Evolutionary conservation across 495 filamentous ascomycete genomes (phyloP).

Genomic region (Melanomma pulvis-pyrius): DNA sequence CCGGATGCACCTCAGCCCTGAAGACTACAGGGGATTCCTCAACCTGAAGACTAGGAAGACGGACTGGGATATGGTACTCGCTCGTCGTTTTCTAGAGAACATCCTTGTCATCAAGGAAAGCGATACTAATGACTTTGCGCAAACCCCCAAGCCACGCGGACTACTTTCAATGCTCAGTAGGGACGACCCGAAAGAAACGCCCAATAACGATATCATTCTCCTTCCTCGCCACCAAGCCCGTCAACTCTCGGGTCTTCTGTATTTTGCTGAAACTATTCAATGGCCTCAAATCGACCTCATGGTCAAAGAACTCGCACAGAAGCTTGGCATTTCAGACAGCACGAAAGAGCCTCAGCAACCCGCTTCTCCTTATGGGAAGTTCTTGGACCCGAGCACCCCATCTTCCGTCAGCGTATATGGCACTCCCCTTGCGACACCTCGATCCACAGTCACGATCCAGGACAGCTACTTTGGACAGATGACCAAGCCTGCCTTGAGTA

Average conservation of each 20-base stretch:
- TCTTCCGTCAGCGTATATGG: constrained; percentile 42
- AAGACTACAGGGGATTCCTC: constrained; percentile 67
- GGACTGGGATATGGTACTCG: constrained; percentile 78
- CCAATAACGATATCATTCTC: constrained; percentile 42
- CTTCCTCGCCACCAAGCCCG: constrained; percentile 48
- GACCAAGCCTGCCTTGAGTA: constrained; percentile 16
- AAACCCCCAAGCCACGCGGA: constrained; percentile 49
- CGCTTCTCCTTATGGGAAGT: constrained; percentile 17
- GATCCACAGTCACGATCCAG: constrained; percentile 14
- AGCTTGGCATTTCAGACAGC: constrained; percentile 48
- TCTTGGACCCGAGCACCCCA: constrained; percentile 25
- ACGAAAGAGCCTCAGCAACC: constrained; percentile 32
- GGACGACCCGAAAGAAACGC: constrained; percentile 42
- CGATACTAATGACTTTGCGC: constrained; percentile 35
- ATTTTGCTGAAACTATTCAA: constrained; percentile 55
- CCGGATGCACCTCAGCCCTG: constrained; percentile 56
- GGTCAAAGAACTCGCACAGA: constrained; percentile 53
- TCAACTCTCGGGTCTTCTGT: constrained; percentile 55
- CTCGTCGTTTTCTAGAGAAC: constrained; percentile 75
- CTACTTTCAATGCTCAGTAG: constrained; percentile 42
- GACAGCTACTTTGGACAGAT: constrained; percentile 41
- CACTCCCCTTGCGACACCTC: constrained; percentile 42
- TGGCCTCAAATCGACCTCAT: constrained; percentile 54
- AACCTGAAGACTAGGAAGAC: constrained; percentile 67
- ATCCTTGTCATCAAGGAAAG: constrained; percentile 47